Base-by-base conservation (phyloP, 2,329 filamentous ascomycete genomes). In the Trichoderma gracile region DNA sequence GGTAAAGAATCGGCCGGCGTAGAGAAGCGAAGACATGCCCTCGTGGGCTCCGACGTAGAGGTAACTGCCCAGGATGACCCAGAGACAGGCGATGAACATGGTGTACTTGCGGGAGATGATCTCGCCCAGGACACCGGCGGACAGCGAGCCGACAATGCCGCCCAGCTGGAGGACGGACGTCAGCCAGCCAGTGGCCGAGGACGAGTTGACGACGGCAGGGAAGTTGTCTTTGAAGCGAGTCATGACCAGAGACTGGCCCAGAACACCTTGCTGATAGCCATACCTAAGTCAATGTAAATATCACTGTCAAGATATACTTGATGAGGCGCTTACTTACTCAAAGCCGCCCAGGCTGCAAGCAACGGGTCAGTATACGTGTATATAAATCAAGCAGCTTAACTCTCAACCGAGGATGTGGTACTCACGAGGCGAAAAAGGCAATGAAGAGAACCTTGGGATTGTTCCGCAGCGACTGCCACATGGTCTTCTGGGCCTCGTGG, bases 151-250 rank as follows among this genome's bases (percentile, higher is more conserved):
- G 15, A 91, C 73, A 89, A 89, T 93, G 45, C 89, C 90, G 56
- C 90, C 90, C 1, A 93, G 83, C 73, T 92, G 89, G 23, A 93
- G 84, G 68, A 92, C 91, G 1, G 89, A 81, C 1, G 84, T 86
- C 4, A 87, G 72, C 84, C 84, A 86, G 17, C 84, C 84, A 69
- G 86, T 81, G 0, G 80, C 79, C 25, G 77, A 77, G 17, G 80
- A 78, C 0, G 80, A 82, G 8, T 75, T 65, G 43, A 81, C 77
- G 9, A 84, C 77, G 0, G 76, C 74, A 0, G 81, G 82, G 69
- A 84, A 84, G 66, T 81, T 80, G 42, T 77, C 71, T 10, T 73
- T 78, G 72, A 84, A 85, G 10, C 79, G 76, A 9, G 74, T 74
- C 82, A 84, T 85, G 68, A 83, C 81, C 3, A 85, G 75, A 14